Base-by-base conservation (phyloP, 495 filamentous ascomycete genomes). In the Hypoxylon lienhwacheense region DNA sequence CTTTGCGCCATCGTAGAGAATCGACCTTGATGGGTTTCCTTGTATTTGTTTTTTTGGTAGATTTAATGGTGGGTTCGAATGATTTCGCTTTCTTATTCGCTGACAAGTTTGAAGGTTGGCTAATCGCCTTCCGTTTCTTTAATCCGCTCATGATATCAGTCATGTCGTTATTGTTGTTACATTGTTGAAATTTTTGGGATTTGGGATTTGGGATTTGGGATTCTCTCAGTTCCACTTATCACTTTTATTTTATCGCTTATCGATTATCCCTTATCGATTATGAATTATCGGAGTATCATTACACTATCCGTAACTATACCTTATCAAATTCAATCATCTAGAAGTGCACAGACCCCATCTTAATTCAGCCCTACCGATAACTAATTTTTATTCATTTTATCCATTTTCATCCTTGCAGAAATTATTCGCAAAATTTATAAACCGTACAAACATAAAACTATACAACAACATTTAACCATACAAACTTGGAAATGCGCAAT, bases 1-100 rank as follows among this genome's bases (percentile, higher is more conserved):
- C 90, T 50, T 85, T 80, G 56, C 84, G 84, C 93, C 93, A 98
- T 71, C 76, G 73, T 22, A 97, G 77, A 12, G 85, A 78, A 56
- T 93, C 83, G n/a, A 87, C 58, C 22, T 54, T 64, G 7, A 73
- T 68, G 10, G 66, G 58, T 29, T 63, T 58, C 61, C 76, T 76
- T 6, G 53, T 24, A 31, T 66, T 56, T 41, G 54, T 16, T 45
- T 39, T 51, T 26, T 44, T 62, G 39, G 17, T 44, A 12, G 53
- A 47, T 17, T 46, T 39, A 33, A 4, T 16, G n/a, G 51, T 46
- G 47, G 24, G 12, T 24, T 42, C 25, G 10, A 16, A 41, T 32
- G 47, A 65, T 68, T 78, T 82, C 55, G 73, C 74, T 45, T 74
- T 74, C 58, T 85, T 87, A 28, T 74, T 75, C 1, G 71, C 60